Conservation (phyloP, 2,329 filamentous ascomycete species). For the Xylaria sp. region DNA sequence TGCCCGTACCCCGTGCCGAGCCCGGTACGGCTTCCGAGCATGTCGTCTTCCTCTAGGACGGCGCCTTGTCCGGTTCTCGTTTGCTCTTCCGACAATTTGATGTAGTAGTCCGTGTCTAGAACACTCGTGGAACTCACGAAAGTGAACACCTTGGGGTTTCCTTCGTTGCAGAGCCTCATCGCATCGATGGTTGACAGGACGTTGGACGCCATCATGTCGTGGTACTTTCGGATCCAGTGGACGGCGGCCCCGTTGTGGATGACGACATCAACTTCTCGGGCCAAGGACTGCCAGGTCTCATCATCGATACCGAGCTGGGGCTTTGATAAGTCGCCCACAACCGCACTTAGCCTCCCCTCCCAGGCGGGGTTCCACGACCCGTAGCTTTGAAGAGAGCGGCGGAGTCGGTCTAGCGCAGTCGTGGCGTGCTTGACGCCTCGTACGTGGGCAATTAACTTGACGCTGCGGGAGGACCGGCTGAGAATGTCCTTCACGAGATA, state of each 20-base stretch:
- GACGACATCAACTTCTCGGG: constrained; percentile 69
- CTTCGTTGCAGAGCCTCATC: constrained; percentile 73
- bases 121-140: neutral
- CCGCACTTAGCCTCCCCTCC: constrained; percentile 64
- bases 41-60: constrained; percentile 75
- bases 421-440: constrained; percentile 64
- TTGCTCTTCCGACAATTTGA: constrained; percentile 40
- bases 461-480: constrained; percentile 54
- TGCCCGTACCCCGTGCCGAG: constrained; percentile 90
- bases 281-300: constrained; percentile 61
- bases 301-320: constrained; percentile 73
- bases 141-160: constrained; percentile 33
- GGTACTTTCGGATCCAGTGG: constrained; percentile 82
- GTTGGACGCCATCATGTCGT: constrained; percentile 71
- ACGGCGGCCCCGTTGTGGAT: constrained; percentile 83
- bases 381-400: constrained; percentile 71
- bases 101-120: neutral
- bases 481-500: constrained; percentile 79
- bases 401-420: constrained; percentile 66
- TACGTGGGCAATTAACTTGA: constrained; percentile 74
- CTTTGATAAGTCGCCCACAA: constrained; percentile 74
- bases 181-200: constrained; percentile 80
- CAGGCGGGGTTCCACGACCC: constrained; percentile 76
- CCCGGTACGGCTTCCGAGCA: constrained; percentile 74
- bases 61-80: constrained; percentile 63